phyloP scores from a whole-genome alignment of 306 rosid genomes.

The Quercus dentata region DNA sequence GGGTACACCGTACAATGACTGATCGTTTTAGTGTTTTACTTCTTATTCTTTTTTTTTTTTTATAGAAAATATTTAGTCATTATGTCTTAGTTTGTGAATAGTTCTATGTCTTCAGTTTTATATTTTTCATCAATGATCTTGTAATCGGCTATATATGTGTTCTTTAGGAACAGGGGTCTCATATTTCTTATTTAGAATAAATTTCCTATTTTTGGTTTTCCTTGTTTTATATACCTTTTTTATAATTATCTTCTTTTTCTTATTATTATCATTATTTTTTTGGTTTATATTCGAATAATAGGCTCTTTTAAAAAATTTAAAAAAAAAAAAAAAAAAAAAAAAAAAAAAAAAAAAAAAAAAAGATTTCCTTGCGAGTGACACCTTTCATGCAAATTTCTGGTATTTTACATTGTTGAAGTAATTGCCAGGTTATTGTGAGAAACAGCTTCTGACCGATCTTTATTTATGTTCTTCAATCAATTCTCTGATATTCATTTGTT shows the following conservation, averaged over 20 bases:
- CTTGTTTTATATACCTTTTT: not conserved
- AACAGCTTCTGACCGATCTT: not conserved
- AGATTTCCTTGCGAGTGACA: not conserved
- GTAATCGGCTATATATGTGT: not conserved
- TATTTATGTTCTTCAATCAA: not conserved
- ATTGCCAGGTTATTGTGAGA: not conserved
- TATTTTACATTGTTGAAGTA: not conserved
- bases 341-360: no score
- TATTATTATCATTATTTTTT: not conserved
- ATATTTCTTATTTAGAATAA: no score
- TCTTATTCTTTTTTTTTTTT: no score
- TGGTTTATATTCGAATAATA: not conserved
- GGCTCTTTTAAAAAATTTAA: no score
- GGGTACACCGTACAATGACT: not conserved
- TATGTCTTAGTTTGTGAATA: not conserved
- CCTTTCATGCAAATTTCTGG: not conserved
- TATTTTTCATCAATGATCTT: not conserved
- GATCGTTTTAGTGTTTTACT: not conserved
- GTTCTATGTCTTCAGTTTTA: not conserved
- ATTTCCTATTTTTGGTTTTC: not conserved
- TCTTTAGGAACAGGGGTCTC: not conserved
- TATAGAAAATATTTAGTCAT: no score
- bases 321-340: no score
- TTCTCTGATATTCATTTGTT: not conserved
- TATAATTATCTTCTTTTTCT: not conserved